Percentiles rank a stretch among this genome's conserved stretches.
These are phyloP conservation scores for Apophysomyces elegans DNA, from an alignment of 371 early-diverging fungal genomes.

Conservation along the genomic window DNA sequence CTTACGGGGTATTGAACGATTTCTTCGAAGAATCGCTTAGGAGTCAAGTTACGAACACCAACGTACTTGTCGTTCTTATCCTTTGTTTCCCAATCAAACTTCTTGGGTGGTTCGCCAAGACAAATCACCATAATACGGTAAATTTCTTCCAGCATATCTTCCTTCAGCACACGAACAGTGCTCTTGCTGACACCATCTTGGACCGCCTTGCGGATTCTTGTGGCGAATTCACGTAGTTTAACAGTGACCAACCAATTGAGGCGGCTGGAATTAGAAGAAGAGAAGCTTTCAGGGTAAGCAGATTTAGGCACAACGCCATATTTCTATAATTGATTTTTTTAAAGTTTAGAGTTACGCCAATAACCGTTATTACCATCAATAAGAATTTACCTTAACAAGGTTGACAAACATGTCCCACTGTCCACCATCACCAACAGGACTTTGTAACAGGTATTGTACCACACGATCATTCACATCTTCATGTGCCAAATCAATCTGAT, in stretches of 20 bases:
- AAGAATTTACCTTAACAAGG: slow-evolving; percentile 51
- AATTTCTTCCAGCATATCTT: slow-evolving; percentile 69
- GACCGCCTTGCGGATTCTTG: slow-evolving; percentile 57
- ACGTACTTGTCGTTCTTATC: slow-evolving; percentile 74
- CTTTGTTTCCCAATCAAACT: slow-evolving; percentile 71
- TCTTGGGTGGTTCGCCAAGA: slow-evolving; percentile 77
- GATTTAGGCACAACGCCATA: slow-evolving; percentile 81
- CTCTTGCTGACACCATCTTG: slow-evolving; percentile 46
- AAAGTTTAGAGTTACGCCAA: neutral
- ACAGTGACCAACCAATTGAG: slow-evolving; percentile 67
- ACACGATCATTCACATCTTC: slow-evolving; percentile 71
- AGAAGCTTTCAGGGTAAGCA: slow-evolving; percentile 72
- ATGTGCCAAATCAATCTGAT: slow-evolving; percentile 71
- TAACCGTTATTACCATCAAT: slow-evolving; percentile 38
- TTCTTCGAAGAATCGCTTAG: slow-evolving; percentile 66
- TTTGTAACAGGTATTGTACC: slow-evolving; percentile 71
- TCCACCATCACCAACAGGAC: slow-evolving; percentile 67
- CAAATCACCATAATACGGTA: slow-evolving; percentile 75
- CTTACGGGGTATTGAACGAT: slow-evolving; percentile 67
- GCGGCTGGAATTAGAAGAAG: slow-evolving; percentile 64
- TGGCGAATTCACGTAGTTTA: slow-evolving; percentile 76
- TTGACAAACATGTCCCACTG: slow-evolving; percentile 87
- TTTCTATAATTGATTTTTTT: neutral
- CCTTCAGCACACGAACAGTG: slow-evolving; percentile 54
- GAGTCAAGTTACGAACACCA: slow-evolving; percentile 60